Evolutionary conservation across 257 asterid species (phyloP).

Genomic region (Nicotiana paniculata): DNA sequence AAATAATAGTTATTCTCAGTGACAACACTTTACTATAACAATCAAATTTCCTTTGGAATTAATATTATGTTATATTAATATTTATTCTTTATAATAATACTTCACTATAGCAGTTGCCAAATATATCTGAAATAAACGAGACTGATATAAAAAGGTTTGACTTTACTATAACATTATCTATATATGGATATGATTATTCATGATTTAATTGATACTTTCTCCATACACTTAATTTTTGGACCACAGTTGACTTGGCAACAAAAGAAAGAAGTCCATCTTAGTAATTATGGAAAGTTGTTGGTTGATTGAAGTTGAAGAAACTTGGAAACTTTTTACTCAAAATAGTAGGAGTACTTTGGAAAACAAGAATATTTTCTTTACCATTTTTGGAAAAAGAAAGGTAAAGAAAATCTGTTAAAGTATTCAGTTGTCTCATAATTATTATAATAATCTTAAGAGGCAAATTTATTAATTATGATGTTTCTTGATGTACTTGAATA

Average conservation of each 20-base stretch:
- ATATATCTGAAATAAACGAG: too few species aligned
- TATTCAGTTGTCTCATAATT: too few species aligned
- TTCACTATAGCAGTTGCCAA: too few species aligned
- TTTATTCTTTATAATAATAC: too few species aligned
- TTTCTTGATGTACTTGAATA: too few species aligned
- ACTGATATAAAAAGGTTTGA: too few species aligned
- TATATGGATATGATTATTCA: neutral
- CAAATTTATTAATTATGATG: too few species aligned
- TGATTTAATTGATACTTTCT: neutral
- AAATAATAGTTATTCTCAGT: too few species aligned
- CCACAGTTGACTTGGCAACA: neutral
- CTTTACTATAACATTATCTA: neutral
- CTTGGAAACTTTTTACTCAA: neutral
- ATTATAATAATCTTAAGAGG: too few species aligned
- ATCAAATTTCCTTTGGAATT: too few species aligned
- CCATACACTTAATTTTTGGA: neutral
- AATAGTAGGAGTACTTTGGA: neutral
- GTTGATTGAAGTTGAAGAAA: neutral
- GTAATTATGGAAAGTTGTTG: neutral
- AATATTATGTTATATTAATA: too few species aligned
- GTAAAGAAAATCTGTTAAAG: neutral
- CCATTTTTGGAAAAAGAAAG: neutral
- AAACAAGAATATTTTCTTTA: neutral
- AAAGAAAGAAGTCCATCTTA: neutral
- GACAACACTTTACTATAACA: too few species aligned